A percentile compares a stretch with the other conserved stretches of the same genome.
Evolutionary conservation across 1,284 basidiomycete species (phyloP).

Genomic region (Boletus sp.): DNA sequence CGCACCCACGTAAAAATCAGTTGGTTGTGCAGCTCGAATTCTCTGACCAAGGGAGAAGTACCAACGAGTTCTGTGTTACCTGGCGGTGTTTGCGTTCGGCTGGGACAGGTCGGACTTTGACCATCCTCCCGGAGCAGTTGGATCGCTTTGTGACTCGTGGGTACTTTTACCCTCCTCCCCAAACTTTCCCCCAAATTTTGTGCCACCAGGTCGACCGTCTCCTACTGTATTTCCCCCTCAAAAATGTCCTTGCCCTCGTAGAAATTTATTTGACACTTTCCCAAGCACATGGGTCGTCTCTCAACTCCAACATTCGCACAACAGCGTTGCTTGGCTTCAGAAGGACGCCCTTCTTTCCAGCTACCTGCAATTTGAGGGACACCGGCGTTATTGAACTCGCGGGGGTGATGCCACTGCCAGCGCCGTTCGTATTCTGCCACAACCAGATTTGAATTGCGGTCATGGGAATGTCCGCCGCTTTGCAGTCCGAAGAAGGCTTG

Average conservation of each 20-base stretch:
- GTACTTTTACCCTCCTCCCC: not conserved
- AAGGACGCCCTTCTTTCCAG: not conserved
- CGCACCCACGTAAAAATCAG: conserved; percentile 5
- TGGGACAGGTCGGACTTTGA: not conserved
- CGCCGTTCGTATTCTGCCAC: not conserved
- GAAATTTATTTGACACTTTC: not conserved
- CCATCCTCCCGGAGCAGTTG: not conserved
- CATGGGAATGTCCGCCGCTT: not conserved
- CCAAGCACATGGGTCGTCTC: not conserved
- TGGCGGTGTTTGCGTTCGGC: not conserved
- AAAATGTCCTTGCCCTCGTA: not conserved
- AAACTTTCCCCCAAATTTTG: not conserved
- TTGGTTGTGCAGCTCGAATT: not conserved
- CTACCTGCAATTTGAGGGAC: not conserved
- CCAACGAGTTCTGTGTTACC: conserved; percentile 1
- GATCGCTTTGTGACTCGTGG: not conserved
- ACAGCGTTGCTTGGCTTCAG: not conserved
- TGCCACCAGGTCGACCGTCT: not conserved
- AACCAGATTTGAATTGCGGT: not conserved
- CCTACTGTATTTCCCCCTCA: not conserved
- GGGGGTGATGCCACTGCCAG: not conserved
- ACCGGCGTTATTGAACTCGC: not conserved
- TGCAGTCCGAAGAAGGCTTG: not conserved
- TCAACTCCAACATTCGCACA: not conserved
- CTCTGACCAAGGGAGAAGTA: not conserved